Evolutionary conservation across 2,329 filamentous ascomycete species (phyloP), one percentile per base, ranked within the genome.

Genomic region (Colletotrichum camelliae): DNA sequence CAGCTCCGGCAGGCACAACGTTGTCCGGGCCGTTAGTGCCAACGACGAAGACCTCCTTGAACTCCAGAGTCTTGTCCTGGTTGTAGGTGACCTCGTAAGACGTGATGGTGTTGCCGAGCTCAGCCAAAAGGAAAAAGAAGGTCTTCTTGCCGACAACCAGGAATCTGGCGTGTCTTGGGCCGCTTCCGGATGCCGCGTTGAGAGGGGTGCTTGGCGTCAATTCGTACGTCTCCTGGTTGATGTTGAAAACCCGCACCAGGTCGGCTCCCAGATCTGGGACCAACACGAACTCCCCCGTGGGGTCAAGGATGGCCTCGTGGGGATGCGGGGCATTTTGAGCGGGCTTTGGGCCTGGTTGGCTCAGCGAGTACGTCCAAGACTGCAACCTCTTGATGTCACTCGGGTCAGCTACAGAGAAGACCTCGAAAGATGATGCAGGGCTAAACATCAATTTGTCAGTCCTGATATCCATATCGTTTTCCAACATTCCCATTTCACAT

Each of bases 91-190:
- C 89, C 60, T 87, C 82, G 80, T 91, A 94, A 16, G 87, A 88
- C 7, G 88, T 84, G 71, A 94, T 86, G 7, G 84, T 87, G 81
- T 91, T 93, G 60, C 84, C 82, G 67, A 94, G 84, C 83, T 95
- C 93, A 62, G 88, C 88, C 16, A 90, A 86, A 3, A 94, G 81
- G 80, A 92, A 93, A 81, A 92, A 87, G 81, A 87, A 91, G 1
- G 87, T 90, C 78, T 85, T 87, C 65, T 82, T 78, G 64, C 80
- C 79, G 69, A 79, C 81, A 80, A 88, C 82, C 57, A 85, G 86
- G 85, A 13, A 88, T 88, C 80, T 95, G 92, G 48, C 93, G 87
- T 74, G 72, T 35, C 72, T 57, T 12, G 72, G 67, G 4, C 72
- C 72, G 35, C 67, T 74, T 21, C 75, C 77, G 16, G 31, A 62